Conservation (phyloP, 164 flowering plant species). For the Chloranthus sessilifolius region DNA sequence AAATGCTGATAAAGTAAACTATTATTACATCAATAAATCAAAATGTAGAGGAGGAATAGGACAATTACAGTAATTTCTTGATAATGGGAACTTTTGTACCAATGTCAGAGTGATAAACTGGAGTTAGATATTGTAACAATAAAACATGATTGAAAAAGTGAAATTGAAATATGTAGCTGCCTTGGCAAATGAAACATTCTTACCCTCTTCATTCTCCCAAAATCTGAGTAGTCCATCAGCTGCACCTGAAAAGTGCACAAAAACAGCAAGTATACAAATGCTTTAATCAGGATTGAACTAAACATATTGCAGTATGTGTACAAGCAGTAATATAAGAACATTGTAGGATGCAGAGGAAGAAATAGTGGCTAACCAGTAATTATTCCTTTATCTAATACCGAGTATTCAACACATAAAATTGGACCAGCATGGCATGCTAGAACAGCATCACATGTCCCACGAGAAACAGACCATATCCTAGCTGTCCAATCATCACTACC, state of each 20-base stretch:
- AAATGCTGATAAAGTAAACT: too few species aligned
- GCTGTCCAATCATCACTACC: slow-evolving; percentile 99
- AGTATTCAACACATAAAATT: slow-evolving; percentile 77
- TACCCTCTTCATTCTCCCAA: slow-evolving; percentile 96
- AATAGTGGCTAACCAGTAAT: slow-evolving; percentile 59
- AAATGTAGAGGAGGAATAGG: too few species aligned
- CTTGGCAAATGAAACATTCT: slow-evolving; percentile 9
- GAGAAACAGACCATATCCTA: slow-evolving; percentile 91
- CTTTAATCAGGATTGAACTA: background rate
- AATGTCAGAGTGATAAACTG: too few species aligned
- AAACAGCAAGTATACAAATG: too few species aligned
- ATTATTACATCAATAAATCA: too few species aligned
- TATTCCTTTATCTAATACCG: slow-evolving; percentile 68
- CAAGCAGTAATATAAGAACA: background rate
- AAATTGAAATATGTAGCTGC: background rate
- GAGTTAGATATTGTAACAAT: too few species aligned
- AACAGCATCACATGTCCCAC: slow-evolving; percentile 95
- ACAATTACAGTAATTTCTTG: too few species aligned
- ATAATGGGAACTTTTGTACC: too few species aligned
- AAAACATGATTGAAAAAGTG: background rate
- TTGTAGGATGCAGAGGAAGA: background rate
- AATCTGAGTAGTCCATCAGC: slow-evolving; percentile 88
- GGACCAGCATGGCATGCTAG: slow-evolving; percentile 98
- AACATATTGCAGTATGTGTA: too few species aligned
- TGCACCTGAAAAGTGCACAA: slow-evolving; percentile 57